Evolutionary conservation across 2,329 filamentous ascomycete species (phyloP), one percentile per base, ranked within the genome.

Genomic region (Bisporella sp.): DNA sequence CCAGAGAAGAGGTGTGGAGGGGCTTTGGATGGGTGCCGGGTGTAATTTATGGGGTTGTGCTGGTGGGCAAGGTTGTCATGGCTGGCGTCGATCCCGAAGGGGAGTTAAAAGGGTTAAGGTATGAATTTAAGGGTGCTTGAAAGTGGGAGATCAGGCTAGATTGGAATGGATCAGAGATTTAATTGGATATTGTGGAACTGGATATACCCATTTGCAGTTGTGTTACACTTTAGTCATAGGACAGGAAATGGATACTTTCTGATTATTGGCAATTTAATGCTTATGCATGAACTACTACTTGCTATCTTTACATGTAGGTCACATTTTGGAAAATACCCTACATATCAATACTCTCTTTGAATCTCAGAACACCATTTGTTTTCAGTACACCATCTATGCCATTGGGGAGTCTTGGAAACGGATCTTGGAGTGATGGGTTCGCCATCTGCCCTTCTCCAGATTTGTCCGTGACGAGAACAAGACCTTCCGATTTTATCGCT

Each of bases 401-500:
- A 56, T 89, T 83, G 1, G 87, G 87, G 62, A 89, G 74, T 58
- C 79, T 73, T 45, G 76, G 73, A 64, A 81, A 81, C 9, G 74
- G 70, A 66, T 79, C 73, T 55, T 65, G 64, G 61, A 71, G 62
- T 43, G 70, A 61, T 3, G 40, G 52, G 39, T 42, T 60, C 33
- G 54, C 57, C 6, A 49, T 57, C 45, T 56, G 66, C 64, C 55
- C 64, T 41, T 59, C 69, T 51, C 81, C 77, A 5, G 87, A 89
- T 58, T 87, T 89, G 66, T 99, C 92, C 47, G 89, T 86, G 12
- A 99, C 91, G 37, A 99, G 78, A 5, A 95, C 92, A 46, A 99
- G 76, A 30, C 93, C 92, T 45, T 95, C 87, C 30, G 90, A 89
- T 69, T 97, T 97, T 71, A 99, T 92, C 2, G 91, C 89, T 59